Base-by-base conservation (phyloP, 345 rosid species). In the Eutrema heterophyllum region DNA sequence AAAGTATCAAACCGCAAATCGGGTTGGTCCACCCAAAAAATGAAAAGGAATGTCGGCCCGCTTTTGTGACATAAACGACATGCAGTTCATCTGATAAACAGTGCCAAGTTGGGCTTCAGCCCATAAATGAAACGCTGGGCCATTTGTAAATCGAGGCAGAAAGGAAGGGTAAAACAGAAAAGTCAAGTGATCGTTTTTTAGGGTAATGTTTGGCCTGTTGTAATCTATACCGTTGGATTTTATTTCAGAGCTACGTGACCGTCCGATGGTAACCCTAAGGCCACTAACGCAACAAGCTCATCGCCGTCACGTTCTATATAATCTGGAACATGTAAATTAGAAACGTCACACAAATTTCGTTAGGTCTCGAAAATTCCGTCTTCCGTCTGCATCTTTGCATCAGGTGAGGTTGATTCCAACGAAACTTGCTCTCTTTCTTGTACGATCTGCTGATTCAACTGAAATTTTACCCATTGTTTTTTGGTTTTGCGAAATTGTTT, bases 251-350 rank as follows among this genome's bases (percentile, higher is more conserved):
- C 0, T n/a, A 30, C 0, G 0, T 35, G 21, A 29, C 80, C 80
- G 80, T 76, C 65, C 27, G 75, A 76, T 76, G 41, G 8, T 9
- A 76, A 7, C 15, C 75, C 33, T 18, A 43, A 43, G n/a, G 9
- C 3, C 2, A 13, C 12, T 24, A 32, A 54, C 50, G 36, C 11
- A 53, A 36, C 52, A 36, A 70, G 24, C 14, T 45, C 67, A 71
- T 49, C 73, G 81, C 77, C 81, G 73, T 67, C 77, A 52, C 45
- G 65, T 46, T 70, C 62, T 68, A 68, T 75, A 60, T 38, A 64
- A 52, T 41, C 70, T 43, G 46, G 32, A 12, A 0, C 1, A 0
- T 7, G 29, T 38, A 2, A 24, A 21, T 3, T 6, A 51, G 69
- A 43, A 55, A 59, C 46, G 30, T 44, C 32, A 24, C 74, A 9